phyloP scores from a whole-genome alignment of 306 rosid species.

The Quercus berberidifolia region DNA sequence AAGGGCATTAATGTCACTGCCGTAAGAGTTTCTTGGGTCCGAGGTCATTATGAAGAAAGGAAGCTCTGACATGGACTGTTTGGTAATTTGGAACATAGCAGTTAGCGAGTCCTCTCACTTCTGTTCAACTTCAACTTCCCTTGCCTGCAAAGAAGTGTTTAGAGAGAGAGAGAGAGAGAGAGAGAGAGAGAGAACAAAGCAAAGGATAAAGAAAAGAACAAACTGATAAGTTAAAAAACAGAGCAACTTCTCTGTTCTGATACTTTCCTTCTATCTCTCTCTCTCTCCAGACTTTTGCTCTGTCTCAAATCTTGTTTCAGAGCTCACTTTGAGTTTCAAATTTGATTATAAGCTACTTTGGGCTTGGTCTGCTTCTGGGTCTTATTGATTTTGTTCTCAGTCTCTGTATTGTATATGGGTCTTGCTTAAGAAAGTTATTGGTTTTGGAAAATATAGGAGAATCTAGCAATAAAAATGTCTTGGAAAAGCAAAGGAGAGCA shows the following conservation, averaged over 20 bases:
- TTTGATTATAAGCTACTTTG: neutral
- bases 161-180: neutral
- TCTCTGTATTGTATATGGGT: slow-evolving; percentile 29
- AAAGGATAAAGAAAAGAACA: slow-evolving; percentile 48
- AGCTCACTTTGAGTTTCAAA: neutral
- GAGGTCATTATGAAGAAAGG: slow-evolving; percentile 21
- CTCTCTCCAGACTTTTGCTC: neutral
- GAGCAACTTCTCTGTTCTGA: slow-evolving; percentile 30
- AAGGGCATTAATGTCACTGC: slow-evolving; percentile 34
- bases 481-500: slow-evolving; percentile 77
- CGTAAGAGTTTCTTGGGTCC: slow-evolving; percentile 15
- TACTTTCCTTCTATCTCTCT: slow-evolving; percentile 18
- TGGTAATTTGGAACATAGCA: slow-evolving; percentile 56
- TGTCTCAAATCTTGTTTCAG: neutral
- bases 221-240: slow-evolving; percentile 26
- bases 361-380: slow-evolving; percentile 13
- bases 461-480: slow-evolving; percentile 42
- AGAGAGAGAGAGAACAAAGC: slow-evolving; percentile 29
- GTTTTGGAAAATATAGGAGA: slow-evolving; percentile 8
- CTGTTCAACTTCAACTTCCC: slow-evolving; percentile 50
- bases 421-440: slow-evolving; percentile 19
- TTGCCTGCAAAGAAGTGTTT: slow-evolving; percentile 64
- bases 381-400: slow-evolving; percentile 10
- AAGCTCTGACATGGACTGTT: slow-evolving; percentile 36
- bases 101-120: slow-evolving; percentile 62